Conservation (phyloP, 2,329 filamentous ascomycete genomes). For the Thielaviopsis punctulata region DNA sequence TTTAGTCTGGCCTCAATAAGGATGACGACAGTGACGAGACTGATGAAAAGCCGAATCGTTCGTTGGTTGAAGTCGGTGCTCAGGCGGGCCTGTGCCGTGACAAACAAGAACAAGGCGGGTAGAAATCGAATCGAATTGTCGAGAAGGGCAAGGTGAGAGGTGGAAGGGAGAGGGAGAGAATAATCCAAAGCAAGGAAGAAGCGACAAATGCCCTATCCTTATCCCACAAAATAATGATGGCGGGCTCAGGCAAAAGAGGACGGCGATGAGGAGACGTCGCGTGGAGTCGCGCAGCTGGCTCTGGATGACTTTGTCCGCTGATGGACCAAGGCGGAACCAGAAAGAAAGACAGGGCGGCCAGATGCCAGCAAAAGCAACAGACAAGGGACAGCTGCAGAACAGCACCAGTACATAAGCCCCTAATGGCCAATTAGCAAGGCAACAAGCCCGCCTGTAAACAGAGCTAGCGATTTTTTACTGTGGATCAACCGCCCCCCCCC, state of each 20-base stretch:
- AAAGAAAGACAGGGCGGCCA: neutral
- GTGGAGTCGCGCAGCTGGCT: slow-evolving; percentile 2
- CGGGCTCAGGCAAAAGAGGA: neutral
- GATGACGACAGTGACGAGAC: neutral
- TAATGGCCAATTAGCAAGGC: no score
- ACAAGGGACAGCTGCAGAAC: neutral
- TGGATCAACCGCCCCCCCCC: no score
- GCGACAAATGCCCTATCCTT: neutral
- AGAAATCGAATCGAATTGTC: neutral
- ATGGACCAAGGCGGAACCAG: neutral
- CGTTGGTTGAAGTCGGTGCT: neutral
- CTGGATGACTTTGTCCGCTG: neutral
- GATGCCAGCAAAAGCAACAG: neutral
- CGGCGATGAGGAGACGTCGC: slow-evolving; percentile 6
- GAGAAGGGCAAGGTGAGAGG: neutral
- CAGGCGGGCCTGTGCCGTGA: neutral
- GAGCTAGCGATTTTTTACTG: no score
- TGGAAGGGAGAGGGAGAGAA: neutral
- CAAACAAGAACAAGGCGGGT: neutral
- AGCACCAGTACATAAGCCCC: no score
- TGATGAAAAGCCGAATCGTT: neutral
- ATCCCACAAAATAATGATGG: neutral
- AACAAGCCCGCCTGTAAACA: no score
- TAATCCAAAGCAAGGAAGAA: neutral
- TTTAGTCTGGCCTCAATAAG: neutral